phyloP scores from a whole-genome alignment of 1,139 yeast genomes.

The Yamadazyma atlantica region DNA sequence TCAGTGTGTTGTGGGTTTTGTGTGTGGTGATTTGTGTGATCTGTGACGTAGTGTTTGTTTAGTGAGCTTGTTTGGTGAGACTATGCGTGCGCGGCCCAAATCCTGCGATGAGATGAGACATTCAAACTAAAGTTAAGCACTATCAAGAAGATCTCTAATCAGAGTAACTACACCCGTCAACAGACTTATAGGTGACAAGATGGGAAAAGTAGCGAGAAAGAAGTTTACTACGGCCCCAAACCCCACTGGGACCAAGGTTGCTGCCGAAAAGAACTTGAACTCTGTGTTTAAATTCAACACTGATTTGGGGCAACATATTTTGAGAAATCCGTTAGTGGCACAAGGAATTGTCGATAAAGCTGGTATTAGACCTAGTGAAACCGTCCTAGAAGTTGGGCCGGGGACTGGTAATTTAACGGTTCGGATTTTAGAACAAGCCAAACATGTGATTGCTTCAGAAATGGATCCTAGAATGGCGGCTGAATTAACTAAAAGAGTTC shows the following conservation, averaged over 20 bases:
- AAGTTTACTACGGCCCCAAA: constrained; percentile 43
- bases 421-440: constrained; percentile 85
- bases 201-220: constrained; percentile 59
- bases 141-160: no score
- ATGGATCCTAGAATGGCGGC: constrained; percentile 99
- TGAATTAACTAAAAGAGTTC: constrained; percentile 94
- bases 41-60: not conserved
- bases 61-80: no score
- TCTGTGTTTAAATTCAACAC: constrained; percentile 96
- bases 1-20: no score
- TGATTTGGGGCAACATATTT: constrained; percentile 93
- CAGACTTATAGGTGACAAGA: constrained; percentile 20
- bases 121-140: no score
- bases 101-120: no score
- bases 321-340: constrained; percentile 94
- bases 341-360: constrained; percentile 99
- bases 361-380: constrained; percentile 85
- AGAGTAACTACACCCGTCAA: no score
- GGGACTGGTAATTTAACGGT: constrained; percentile 99
- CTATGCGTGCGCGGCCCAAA: no score
- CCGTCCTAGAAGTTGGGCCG: constrained; percentile 96
- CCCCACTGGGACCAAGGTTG: constrained; percentile 49
- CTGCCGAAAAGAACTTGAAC: constrained; percentile 69
- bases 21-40: not conserved
- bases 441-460: constrained; percentile 91